These are phyloP conservation scores for Macadamia tetraphylla DNA, from an alignment of 164 flowering plant species.

Conservation along the genomic window DNA sequence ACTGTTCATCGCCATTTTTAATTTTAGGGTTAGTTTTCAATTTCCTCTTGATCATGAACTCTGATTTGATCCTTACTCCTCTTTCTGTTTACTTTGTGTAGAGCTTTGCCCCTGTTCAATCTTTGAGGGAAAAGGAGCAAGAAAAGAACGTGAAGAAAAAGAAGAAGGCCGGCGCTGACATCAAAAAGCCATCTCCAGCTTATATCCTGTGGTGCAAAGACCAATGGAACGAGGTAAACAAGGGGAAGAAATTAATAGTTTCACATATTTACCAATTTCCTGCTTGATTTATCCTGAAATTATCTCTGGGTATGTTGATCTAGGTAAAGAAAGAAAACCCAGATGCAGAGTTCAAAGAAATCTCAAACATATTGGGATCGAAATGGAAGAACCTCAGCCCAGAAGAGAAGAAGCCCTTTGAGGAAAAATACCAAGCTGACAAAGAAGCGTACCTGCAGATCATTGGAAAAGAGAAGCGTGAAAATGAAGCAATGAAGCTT, in stretches of 20 bases:
- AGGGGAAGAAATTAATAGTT: neutral
- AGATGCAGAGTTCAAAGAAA: conserved; percentile 74
- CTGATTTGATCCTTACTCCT: neutral
- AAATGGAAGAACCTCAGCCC: conserved; percentile 74
- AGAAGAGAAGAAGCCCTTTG: conserved; percentile 95
- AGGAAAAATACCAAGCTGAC: conserved; percentile 72
- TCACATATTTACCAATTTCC: neutral
- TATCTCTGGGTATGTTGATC: neutral
- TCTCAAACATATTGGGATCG: conserved; percentile 64
- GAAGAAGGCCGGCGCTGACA: conserved; percentile 43
- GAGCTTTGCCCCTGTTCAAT: conserved; percentile 47
- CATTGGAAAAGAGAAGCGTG: conserved; percentile 80
- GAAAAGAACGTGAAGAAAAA: conserved; percentile 55
- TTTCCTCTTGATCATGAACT: neutral
- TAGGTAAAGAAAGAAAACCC: conserved; percentile 80
- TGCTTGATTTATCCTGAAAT: neutral
- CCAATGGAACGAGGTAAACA: conserved; percentile 76
- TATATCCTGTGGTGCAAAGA: conserved; percentile 83
- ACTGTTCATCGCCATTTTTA: conserved; percentile 1
- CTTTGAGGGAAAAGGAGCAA: conserved; percentile 47
- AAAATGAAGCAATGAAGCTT: conserved; percentile 82
- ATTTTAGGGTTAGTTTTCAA: neutral
- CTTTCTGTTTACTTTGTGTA: conserved; percentile 11
- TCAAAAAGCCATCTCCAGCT: conserved; percentile 71
- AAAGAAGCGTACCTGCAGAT: conserved; percentile 70